phyloP scores from a whole-genome alignment of 331 rosid species.

The Erythrophleum ivorense region DNA sequence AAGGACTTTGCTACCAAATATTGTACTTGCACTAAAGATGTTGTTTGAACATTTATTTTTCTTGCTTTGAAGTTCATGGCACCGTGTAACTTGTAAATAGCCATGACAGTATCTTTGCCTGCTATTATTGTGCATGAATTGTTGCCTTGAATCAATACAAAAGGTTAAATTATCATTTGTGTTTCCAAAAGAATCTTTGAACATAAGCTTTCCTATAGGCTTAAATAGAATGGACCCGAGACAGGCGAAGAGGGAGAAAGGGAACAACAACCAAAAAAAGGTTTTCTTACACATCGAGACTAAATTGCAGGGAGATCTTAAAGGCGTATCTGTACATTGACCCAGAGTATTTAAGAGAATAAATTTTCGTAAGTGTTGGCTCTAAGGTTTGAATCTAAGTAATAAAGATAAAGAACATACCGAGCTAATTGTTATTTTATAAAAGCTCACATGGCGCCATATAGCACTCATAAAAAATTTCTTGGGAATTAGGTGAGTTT shows the following conservation, averaged over 20 bases:
- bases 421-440: no score
- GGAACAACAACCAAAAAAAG: not conserved
- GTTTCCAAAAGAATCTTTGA: conserved; percentile 13
- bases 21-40: conserved; percentile 37
- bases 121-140: conserved; percentile 11
- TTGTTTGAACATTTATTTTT: not conserved
- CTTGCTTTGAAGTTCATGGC: conserved; percentile 26
- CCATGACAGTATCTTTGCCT: conserved; percentile 29
- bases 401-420: no score
- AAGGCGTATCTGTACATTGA: no score
- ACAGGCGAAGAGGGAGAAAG: not conserved
- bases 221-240: not conserved
- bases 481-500: not conserved
- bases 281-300: not conserved
- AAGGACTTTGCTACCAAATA: conserved; percentile 33
- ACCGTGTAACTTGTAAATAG: conserved; percentile 46
- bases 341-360: no score
- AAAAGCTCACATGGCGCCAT: not conserved
- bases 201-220: not conserved
- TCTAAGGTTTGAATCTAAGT: no score
- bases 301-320: no score
- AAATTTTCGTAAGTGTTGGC: no score
- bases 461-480: not conserved
- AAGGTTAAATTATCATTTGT: not conserved
- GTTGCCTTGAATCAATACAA: not conserved